phyloP scores from a whole-genome alignment of 2,329 filamentous ascomycete genomes.

The Hymenoscyphus scutula region DNA sequence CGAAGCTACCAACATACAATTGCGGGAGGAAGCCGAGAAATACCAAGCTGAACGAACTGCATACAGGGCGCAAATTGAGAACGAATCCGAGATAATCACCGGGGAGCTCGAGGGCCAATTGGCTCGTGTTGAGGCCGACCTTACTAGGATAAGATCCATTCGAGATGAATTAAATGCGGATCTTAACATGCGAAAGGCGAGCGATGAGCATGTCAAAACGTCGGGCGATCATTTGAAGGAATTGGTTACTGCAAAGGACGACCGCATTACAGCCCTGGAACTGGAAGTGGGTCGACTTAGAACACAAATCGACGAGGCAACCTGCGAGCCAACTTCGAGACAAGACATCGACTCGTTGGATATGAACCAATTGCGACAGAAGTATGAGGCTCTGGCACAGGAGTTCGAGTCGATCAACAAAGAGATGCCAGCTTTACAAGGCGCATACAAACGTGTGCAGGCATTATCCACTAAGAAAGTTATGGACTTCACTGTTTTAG shows the following conservation, averaged over 20 bases:
- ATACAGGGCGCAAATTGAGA: constrained; percentile 77
- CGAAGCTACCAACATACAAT: constrained; percentile 80
- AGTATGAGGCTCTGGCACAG: constrained; percentile 71
- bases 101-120: constrained; percentile 81
- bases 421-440: constrained; percentile 85
- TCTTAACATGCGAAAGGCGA: constrained; percentile 72
- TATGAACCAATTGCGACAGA: constrained; percentile 69
- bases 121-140: constrained; percentile 75
- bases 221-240: constrained; percentile 75
- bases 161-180: constrained; percentile 86
- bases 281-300: constrained; percentile 73
- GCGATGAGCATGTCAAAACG: constrained; percentile 71
- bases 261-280: constrained; percentile 78
- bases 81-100: constrained; percentile 70
- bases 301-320: constrained; percentile 50
- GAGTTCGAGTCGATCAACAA: constrained; percentile 82
- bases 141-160: constrained; percentile 78
- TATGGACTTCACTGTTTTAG: constrained; percentile 68
- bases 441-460: constrained; percentile 86
- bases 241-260: constrained; percentile 73
- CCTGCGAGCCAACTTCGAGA: constrained; percentile 39
- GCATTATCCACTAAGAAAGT: constrained; percentile 83
- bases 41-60: constrained; percentile 79
- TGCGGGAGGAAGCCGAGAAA: constrained; percentile 82
- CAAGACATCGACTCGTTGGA: constrained; percentile 57